phyloP scores from a whole-genome alignment of 2,329 filamentous ascomycete genomes.

The Botrytis elliptica region DNA sequence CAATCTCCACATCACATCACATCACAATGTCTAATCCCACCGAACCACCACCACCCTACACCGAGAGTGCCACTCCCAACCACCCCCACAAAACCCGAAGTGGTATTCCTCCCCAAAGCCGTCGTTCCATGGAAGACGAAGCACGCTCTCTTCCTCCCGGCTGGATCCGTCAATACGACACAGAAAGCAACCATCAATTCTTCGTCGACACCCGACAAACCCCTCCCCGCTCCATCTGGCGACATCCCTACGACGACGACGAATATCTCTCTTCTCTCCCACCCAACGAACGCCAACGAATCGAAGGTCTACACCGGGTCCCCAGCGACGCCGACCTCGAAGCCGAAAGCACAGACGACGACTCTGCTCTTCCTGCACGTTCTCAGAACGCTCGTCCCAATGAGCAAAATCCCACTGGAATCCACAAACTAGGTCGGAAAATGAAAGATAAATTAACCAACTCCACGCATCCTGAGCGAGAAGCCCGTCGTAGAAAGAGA shows the following conservation, averaged over 20 bases:
- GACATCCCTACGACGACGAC: constrained; percentile 60
- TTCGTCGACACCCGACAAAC: constrained; percentile 57
- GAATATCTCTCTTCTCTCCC: constrained; percentile 50
- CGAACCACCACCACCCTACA: constrained; percentile 42
- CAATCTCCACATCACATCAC: background rate
- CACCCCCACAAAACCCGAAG: constrained; percentile 43
- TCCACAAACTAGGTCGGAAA: constrained; percentile 51
- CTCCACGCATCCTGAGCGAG: constrained; percentile 55
- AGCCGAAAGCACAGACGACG: constrained; percentile 48
- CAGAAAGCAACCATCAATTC: constrained; percentile 56
- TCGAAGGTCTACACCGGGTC: constrained; percentile 42
- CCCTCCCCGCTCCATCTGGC: constrained; percentile 59
- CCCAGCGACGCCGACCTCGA: constrained; percentile 44
- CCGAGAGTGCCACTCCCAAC: constrained; percentile 32
- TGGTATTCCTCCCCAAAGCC: constrained; percentile 51
- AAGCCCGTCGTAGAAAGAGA: constrained; percentile 45
- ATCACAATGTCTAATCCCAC: constrained; percentile 18
- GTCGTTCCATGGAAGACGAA: constrained; percentile 63
- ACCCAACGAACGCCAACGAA: constrained; percentile 48
- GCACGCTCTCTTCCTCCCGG: constrained; percentile 52
- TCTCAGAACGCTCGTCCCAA: constrained; percentile 32
- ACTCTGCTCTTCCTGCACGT: constrained; percentile 27
- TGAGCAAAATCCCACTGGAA: constrained; percentile 35
- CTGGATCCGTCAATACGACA: constrained; percentile 58
- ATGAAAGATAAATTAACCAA: constrained; percentile 60